phyloP scores from a whole-genome alignment of 768 basidiomycete species.

The Wakefieldia striispora region DNA sequence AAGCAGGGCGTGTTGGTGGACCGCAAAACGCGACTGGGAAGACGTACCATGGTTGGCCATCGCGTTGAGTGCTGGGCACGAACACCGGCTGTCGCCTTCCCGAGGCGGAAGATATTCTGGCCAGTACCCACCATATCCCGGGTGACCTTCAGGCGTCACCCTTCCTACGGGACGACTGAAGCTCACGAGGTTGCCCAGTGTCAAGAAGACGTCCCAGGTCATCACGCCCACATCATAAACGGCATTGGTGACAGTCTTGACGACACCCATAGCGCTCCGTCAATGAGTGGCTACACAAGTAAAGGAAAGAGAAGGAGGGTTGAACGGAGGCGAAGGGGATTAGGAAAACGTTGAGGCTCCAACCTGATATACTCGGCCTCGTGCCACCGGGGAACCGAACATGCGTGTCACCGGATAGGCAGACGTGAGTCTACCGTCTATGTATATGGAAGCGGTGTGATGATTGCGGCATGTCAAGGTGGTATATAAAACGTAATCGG shows the following conservation, averaged over 20 bases:
- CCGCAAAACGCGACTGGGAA: no score
- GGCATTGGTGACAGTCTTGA: slow-evolving; percentile 6
- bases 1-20: background rate
- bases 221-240: slow-evolving; percentile 10
- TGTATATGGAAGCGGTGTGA: no score
- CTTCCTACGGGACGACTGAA: slow-evolving; percentile 40
- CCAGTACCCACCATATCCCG: slow-evolving; percentile 67
- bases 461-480: no score
- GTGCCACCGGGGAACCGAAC: no score
- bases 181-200: slow-evolving; percentile 18
- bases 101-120: slow-evolving; percentile 59
- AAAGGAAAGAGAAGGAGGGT: background rate
- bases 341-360: no score
- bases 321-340: slow-evolving; percentile 25
- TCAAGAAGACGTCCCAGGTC: slow-evolving; percentile 20
- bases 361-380: no score
- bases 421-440: no score
- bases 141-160: slow-evolving; percentile 53
- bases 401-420: no score
- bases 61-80: slow-evolving; percentile 76
- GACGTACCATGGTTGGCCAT: slow-evolving; percentile 79
- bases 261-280: slow-evolving; percentile 10
- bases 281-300: background rate
- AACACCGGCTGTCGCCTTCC: slow-evolving; percentile 65
- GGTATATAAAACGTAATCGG: no score